Conservation (phyloP, 352 stramenopile species). For the Phytopythium cucurbitacearum region DNA sequence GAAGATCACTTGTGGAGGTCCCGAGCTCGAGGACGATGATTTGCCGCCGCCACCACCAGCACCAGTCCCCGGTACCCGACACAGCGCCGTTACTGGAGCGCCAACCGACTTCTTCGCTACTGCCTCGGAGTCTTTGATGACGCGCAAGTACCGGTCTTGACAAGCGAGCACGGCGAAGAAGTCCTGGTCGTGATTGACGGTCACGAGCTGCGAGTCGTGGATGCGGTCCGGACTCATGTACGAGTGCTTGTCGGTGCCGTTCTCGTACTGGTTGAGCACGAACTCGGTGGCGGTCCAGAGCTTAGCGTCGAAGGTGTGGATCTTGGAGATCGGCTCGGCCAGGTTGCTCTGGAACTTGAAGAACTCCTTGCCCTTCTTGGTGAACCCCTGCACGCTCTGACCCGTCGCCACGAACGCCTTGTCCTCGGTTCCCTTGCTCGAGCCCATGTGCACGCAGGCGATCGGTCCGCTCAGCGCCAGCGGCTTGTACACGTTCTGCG, state of each 20-base stretch:
- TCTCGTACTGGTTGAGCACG: slow-evolving; percentile 82
- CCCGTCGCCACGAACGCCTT: slow-evolving; percentile 67
- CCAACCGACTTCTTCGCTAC: slow-evolving; percentile 60
- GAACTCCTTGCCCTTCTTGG: slow-evolving; percentile 85
- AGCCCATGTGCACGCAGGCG: slow-evolving; percentile 66
- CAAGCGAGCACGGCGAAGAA: slow-evolving; percentile 64
- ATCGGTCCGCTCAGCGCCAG: slow-evolving; percentile 46
- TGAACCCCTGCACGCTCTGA: slow-evolving; percentile 70
- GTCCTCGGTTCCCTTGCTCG: slow-evolving; percentile 68
- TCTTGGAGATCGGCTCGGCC: slow-evolving; percentile 70
- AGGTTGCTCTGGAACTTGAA: slow-evolving; percentile 87
- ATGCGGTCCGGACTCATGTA: slow-evolving; percentile 79
- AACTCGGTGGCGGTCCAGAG: slow-evolving; percentile 77
- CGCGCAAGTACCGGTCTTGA: slow-evolving; percentile 64
- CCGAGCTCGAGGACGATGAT: slow-evolving; percentile 8
- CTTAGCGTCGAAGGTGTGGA: slow-evolving; percentile 60
- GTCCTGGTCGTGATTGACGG: slow-evolving; percentile 53
- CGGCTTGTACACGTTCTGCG: slow-evolving; percentile 71
- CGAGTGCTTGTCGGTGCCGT: slow-evolving; percentile 69
- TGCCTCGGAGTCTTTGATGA: slow-evolving; percentile 54
- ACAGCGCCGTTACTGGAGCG: slow-evolving; percentile 47
- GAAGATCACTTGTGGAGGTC: slow-evolving; percentile 51
- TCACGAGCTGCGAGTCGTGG: slow-evolving; percentile 67
- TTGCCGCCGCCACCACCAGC: slow-evolving; percentile 13
- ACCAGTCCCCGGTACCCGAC: slow-evolving; percentile 15